Evolutionary conservation across 1,284 basidiomycete species (phyloP).

Genomic region (Fomes fomentarius): DNA sequence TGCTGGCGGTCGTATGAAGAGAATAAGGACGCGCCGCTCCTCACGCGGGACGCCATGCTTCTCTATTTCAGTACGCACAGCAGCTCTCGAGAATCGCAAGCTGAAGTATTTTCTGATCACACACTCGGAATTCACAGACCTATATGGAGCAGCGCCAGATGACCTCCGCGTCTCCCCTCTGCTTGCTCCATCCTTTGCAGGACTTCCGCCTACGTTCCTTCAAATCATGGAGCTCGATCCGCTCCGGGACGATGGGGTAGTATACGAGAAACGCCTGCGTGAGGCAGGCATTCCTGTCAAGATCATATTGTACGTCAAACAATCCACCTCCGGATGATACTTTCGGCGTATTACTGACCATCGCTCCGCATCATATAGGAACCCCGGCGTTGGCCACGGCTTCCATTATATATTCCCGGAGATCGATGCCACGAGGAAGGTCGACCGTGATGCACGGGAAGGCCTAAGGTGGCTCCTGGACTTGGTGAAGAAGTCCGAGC

Average conservation of each 20-base stretch:
- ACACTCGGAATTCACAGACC: too few species aligned
- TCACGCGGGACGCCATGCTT: neutral
- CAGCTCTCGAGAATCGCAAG: too few species aligned
- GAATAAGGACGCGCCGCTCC: neutral
- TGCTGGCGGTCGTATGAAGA: neutral
- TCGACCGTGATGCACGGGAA: neutral
- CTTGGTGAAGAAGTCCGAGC: too few species aligned
- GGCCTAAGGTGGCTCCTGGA: conserved; percentile 7
- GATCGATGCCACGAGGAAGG: neutral
- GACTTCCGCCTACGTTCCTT: conserved; percentile 25
- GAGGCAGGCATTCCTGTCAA: conserved; percentile 24
- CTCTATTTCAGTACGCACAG: too few species aligned
- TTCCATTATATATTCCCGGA: conserved; percentile 4
- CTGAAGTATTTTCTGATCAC: too few species aligned
- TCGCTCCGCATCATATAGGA: neutral
- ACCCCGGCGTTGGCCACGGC: conserved; percentile 10
- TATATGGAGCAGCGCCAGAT: conserved; percentile 4
- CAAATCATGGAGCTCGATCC: conserved; percentile 27
- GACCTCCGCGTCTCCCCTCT: conserved; percentile 19
- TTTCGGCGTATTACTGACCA: neutral
- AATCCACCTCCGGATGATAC: too few species aligned
- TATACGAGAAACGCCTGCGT: conserved; percentile 26
- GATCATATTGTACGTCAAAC: conserved; percentile 17
- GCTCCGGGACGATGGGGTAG: conserved; percentile 27
- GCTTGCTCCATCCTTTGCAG: conserved; percentile 16